Conservation (phyloP, 208 protist species). For the Leishmania amazonensis region DNA sequence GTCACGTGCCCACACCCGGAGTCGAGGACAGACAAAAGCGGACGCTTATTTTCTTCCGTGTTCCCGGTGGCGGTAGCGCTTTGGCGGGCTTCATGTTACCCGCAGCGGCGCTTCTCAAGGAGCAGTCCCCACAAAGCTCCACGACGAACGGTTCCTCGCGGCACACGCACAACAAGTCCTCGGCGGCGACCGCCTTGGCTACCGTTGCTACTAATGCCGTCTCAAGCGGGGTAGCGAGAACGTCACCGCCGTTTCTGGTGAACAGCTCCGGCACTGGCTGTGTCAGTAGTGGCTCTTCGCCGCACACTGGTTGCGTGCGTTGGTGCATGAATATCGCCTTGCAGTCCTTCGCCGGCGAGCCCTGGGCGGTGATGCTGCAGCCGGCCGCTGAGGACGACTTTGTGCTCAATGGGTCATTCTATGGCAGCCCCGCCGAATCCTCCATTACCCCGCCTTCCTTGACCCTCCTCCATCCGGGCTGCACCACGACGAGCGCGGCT, state of each 20-base stretch:
- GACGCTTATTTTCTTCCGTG: neutral
- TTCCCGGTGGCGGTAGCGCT: neutral
- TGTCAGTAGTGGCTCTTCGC: constrained; percentile 8
- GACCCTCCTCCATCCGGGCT: constrained; percentile 8
- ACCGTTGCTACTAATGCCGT: neutral
- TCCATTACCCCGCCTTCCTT: constrained; percentile 3
- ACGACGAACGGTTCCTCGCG: neutral
- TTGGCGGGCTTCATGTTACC: constrained; percentile 5
- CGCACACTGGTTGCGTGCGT: constrained; percentile 47
- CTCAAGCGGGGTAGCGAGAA: neutral
- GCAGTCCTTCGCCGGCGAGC: constrained; percentile 76
- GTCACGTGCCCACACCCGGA: neutral
- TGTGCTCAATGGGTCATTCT: constrained; percentile 28
- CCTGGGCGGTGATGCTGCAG: constrained; percentile 63
- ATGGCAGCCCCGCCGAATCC: constrained; percentile 15
- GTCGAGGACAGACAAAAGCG: neutral
- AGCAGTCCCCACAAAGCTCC: constrained; percentile 4
- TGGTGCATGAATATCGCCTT: constrained; percentile 84
- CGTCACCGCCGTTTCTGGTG: constrained; percentile 10
- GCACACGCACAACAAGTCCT: constrained; percentile 5
- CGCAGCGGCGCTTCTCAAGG: neutral
- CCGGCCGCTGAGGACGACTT: constrained; percentile 30
- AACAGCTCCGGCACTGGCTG: neutral
- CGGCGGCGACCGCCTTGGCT: constrained; percentile 11
- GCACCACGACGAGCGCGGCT: constrained; percentile 24